Evolutionary conservation across 2,329 filamentous ascomycete species (phyloP), one percentile per base, ranked within the genome.

Genomic region (Ascochyta viciae-villosae): DNA sequence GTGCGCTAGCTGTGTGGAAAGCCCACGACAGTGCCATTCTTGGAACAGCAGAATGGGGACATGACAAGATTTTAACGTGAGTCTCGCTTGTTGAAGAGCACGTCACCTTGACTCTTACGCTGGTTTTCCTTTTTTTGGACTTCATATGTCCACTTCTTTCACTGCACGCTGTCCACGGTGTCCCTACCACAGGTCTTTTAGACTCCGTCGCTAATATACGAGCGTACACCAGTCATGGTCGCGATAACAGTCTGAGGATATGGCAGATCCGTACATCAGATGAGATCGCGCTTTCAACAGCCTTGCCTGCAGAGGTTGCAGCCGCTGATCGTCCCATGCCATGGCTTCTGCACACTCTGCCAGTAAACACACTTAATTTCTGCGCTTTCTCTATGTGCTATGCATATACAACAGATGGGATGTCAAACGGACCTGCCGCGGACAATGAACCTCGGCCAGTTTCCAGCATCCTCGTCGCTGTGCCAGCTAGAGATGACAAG

Each of bases 331-430:
- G 72, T 27, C 84, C 83, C 16, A 83, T 88, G 66, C 95, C 95
- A 27, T 96, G 91, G 92, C 79, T 97, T n/a, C 76, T 96, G 22
- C 86, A 96, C 75, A 84, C 90, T 4, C 79, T 99, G 5, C 82
- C 90, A 5, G 92, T 98, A 39, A 97, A 97, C 70, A 92, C 94
- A 1, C 85, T 98, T 78, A 99, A 98, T 72, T 99, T 98, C 73
- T 99, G 95, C 73, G 84, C 89, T 1, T 96, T 96, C 73, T 83
- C 89, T 2, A 82, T 83, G 58, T 88, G 88, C 54, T 47, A 62
- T 45, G 15, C 23, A 53, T 26, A 10, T 22, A 13, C 27, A 38
- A 10, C 19, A 27, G 6, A 19, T 19, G 9, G 29, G n/a, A 22
- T 38, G 39, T 39, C 19, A 4, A 16, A 16, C 6, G 54, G 49